These are phyloP conservation scores for Phlebiopsis flavidoalba DNA, from an alignment of 768 basidiomycete species.

Conservation along the genomic window DNA sequence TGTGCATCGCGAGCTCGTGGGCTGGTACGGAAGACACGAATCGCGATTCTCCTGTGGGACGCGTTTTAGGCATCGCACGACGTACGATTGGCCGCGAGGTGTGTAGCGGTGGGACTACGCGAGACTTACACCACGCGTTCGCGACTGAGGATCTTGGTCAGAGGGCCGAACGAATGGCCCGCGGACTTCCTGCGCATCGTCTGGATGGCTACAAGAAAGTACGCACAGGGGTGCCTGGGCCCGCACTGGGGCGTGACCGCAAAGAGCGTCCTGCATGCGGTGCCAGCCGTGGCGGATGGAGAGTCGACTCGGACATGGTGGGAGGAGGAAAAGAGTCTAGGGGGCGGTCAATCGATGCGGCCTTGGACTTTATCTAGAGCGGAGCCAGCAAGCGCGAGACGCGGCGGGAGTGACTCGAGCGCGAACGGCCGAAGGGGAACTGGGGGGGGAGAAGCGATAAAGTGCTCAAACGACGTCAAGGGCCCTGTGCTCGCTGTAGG, in stretches of 20 bases:
- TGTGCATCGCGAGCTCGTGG: slow-evolving; percentile 98
- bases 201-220: slow-evolving; percentile 86
- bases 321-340: background rate
- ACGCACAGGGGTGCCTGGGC: slow-evolving; percentile 82
- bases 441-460: background rate
- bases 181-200: slow-evolving; percentile 89
- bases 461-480: background rate
- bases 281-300: slow-evolving; percentile 73
- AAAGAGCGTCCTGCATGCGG: no score
- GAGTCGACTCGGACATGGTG: slow-evolving; percentile 14
- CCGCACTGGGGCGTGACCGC: slow-evolving; percentile 69
- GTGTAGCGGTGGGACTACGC: background rate
- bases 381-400: background rate
- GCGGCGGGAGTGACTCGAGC: slow-evolving; percentile 1
- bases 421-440: background rate
- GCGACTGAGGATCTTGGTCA: slow-evolving; percentile 92
- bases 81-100: background rate
- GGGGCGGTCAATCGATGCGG: background rate
- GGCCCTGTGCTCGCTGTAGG: background rate
- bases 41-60: slow-evolving; percentile 89
- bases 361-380: background rate
- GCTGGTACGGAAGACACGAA: slow-evolving; percentile 97
- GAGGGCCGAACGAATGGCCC: slow-evolving; percentile 79
- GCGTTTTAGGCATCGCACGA: slow-evolving; percentile 2
- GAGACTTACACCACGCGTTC: slow-evolving; percentile 76